These are phyloP conservation scores for Trametes maxima DNA, from an alignment of 768 basidiomycete genomes.

Conservation along the genomic window DNA sequence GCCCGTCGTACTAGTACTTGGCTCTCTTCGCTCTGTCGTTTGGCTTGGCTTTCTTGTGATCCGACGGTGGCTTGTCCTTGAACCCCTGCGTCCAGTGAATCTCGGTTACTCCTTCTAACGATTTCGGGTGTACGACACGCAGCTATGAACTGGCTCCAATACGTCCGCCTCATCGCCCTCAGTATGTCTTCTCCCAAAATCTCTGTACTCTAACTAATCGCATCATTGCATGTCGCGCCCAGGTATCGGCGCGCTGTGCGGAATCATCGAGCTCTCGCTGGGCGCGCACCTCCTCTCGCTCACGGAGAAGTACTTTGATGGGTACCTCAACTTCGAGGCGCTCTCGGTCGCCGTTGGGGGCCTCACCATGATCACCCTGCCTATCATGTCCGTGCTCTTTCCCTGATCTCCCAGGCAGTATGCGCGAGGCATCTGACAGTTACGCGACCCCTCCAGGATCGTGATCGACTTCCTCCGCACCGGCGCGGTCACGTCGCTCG, in stretches of 20 bases:
- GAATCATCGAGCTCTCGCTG: slow-evolving; percentile 18
- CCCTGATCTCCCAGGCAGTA: background rate
- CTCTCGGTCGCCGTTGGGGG: slow-evolving; percentile 27
- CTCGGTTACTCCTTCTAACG: no score
- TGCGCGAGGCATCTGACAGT: background rate
- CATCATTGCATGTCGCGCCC: no score
- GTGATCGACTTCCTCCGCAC: slow-evolving; percentile 31
- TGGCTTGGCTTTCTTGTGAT: no score
- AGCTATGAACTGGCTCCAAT: slow-evolving; percentile 15
- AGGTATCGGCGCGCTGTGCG: slow-evolving; percentile 16
- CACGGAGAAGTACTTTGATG: slow-evolving; percentile 13
- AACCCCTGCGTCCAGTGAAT: no score
- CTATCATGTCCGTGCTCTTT: slow-evolving; percentile 23
- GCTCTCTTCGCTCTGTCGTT: no score
- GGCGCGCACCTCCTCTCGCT: slow-evolving; percentile 13
- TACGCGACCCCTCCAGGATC: slow-evolving; percentile 18
- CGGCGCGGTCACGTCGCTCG: slow-evolving; percentile 34
- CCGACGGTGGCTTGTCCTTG: no score
- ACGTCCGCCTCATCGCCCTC: slow-evolving; percentile 18
- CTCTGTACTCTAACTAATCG: background rate
- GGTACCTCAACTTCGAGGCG: slow-evolving; percentile 19
- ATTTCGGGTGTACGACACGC: background rate
- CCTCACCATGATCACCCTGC: slow-evolving; percentile 24
- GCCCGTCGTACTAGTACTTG: no score
- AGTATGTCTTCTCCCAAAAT: slow-evolving; percentile 7